A percentile compares a stretch with the other conserved stretches of the same genome.
These are phyloP conservation scores for Abelmoschus esculentus DNA, from an alignment of 345 rosid genomes.

Conservation along the genomic window DNA sequence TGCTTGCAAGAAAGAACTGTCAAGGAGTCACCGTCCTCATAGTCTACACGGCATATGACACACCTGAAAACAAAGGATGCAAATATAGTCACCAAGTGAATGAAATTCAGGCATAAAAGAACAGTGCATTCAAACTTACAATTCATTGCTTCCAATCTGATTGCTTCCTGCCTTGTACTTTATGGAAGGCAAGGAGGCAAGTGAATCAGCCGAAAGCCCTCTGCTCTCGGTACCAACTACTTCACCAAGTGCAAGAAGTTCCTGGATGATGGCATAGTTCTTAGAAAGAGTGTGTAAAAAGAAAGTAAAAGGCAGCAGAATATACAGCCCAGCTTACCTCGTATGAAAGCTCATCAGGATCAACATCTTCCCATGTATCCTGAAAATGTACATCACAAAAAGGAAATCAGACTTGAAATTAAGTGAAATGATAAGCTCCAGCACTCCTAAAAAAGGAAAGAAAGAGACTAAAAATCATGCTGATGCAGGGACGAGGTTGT, in stretches of 20 bases:
- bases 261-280: constrained; percentile 35
- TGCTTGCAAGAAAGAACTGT: constrained; percentile 91
- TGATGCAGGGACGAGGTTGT: too few relatives aligned
- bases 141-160: constrained; percentile 76
- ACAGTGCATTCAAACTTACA: constrained; percentile 42
- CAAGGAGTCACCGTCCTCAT: constrained; percentile 79
- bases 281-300: neutral
- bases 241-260: constrained; percentile 87
- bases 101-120: constrained; percentile 2
- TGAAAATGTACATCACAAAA: constrained; percentile 23
- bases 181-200: constrained; percentile 74
- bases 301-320: constrained; percentile 2
- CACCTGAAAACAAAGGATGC: constrained; percentile 50
- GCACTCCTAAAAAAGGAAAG: neutral
- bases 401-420: neutral
- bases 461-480: neutral
- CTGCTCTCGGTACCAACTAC: constrained; percentile 86
- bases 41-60: constrained; percentile 87
- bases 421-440: neutral
- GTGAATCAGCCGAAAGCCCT: constrained; percentile 74
- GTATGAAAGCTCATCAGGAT: constrained; percentile 85
- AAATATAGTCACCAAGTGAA: constrained; percentile 2
- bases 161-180: constrained; percentile 59
- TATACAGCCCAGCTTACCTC: constrained; percentile 46
- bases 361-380: constrained; percentile 92